These are phyloP conservation scores for Ulvella scutata DNA, from an alignment of 139 green algal species.

Conservation along the genomic window DNA sequence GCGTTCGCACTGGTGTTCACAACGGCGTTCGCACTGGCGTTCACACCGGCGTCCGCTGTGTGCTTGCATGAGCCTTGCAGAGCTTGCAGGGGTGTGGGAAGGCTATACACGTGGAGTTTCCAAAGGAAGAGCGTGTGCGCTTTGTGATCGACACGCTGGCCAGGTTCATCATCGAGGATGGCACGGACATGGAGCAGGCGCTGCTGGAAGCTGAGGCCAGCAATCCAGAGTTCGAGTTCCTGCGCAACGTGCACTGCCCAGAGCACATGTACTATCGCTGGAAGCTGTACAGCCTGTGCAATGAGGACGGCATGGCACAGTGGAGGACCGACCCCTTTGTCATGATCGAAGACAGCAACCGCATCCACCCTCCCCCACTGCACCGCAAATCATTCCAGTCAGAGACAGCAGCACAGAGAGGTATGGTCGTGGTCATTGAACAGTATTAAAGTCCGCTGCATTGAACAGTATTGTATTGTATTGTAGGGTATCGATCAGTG, in stretches of 20 bases:
- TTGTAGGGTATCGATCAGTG: too few relatives aligned
- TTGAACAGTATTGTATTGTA: too few relatives aligned
- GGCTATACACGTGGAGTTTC: constrained; percentile 46
- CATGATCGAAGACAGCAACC: constrained; percentile 68
- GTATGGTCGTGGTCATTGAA: not conserved
- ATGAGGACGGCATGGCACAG: constrained; percentile 52
- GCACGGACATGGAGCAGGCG: constrained; percentile 60
- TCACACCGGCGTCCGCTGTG: too few relatives aligned
- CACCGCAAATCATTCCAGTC: not conserved
- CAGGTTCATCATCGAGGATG: constrained; percentile 66
- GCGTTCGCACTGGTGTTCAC: too few relatives aligned
- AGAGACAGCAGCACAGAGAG: constrained; percentile 1
- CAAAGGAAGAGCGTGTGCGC: constrained; percentile 41
- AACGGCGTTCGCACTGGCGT: too few relatives aligned
- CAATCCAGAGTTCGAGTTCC: constrained; percentile 76
- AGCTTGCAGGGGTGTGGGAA: constrained; percentile 7
- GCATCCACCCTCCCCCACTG: constrained; percentile 32
- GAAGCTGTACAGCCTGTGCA: constrained; percentile 20
- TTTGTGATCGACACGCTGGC: constrained; percentile 87
- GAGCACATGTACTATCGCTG: constrained; percentile 89
- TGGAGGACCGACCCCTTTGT: constrained; percentile 86
- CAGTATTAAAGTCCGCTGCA: too few relatives aligned
- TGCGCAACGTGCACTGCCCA: constrained; percentile 59
- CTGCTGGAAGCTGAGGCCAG: constrained; percentile 64
- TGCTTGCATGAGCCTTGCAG: too few relatives aligned